Conservation (phyloP, 176 grass and related monocot genomes). For the Raddia distichophylla region DNA sequence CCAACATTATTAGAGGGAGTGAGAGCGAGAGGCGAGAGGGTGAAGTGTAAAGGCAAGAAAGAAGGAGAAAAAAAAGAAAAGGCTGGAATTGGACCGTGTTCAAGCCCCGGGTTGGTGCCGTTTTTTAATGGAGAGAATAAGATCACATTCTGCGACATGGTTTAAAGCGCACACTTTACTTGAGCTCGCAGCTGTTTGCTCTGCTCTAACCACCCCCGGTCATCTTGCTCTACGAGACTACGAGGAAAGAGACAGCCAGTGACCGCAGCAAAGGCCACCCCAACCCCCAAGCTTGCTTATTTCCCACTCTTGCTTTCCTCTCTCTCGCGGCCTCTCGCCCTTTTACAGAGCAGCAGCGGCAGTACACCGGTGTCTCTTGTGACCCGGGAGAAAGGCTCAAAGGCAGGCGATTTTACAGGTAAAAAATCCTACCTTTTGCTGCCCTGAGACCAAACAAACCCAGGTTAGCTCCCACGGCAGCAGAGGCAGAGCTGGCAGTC, state of each 20-base stretch:
- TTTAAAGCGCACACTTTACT: constrained; percentile 21
- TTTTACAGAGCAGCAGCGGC: constrained; percentile 37
- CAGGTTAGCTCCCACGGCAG: background rate
- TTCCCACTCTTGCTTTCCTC: constrained; percentile 23
- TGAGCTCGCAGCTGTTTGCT: constrained; percentile 27
- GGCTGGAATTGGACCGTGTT: background rate
- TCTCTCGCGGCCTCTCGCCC: too few species aligned
- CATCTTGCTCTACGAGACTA: background rate
- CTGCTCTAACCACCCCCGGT: constrained; percentile 22
- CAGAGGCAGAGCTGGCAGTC: background rate
- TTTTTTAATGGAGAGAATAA: constrained; percentile 25
- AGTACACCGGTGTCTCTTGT: constrained; percentile 25
- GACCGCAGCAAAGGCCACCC: constrained; percentile 21
- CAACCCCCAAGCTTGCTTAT: constrained; percentile 34
- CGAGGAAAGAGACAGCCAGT: constrained; percentile 37
- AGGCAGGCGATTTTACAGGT: background rate
- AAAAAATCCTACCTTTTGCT: constrained; percentile 6
- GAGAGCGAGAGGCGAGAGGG: background rate
- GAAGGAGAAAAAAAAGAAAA: constrained; percentile 6
- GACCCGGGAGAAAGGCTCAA: background rate
- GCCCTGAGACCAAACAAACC: too few species aligned
- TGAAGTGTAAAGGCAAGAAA: constrained; percentile 20
- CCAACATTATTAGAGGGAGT: constrained; percentile 22
- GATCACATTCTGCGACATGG: constrained; percentile 33
- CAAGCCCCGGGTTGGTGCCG: background rate